phyloP scores from a whole-genome alignment of 768 basidiomycete species.

The Chiua virens region DNA sequence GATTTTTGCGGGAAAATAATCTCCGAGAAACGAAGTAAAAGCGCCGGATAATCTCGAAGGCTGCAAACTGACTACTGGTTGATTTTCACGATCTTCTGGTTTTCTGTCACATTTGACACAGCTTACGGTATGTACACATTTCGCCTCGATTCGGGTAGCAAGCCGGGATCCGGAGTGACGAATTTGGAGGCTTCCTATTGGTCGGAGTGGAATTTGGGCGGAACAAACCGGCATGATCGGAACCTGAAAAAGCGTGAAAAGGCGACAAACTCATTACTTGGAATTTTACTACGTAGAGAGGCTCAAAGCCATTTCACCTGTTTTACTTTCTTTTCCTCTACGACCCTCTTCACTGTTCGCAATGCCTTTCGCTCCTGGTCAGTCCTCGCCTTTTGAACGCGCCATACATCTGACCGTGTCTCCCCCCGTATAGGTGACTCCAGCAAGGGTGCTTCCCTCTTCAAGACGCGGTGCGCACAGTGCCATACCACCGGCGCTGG shows the following conservation, averaged over 20 bases:
- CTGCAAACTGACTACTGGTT: too few relatives aligned
- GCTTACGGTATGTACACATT: too few relatives aligned
- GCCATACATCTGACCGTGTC: not conserved
- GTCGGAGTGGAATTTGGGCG: conserved; percentile 11
- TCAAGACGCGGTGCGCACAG: conserved; percentile 95
- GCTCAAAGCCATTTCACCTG: conserved; percentile 1
- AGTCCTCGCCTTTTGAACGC: conserved; percentile 9
- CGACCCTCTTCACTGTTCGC: not conserved
- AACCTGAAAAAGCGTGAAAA: conserved; percentile 16
- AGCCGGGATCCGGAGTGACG: not conserved
- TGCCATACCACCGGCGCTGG: conserved; percentile 86
- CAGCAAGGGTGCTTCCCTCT: conserved; percentile 87
- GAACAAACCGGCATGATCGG: conserved; percentile 33
- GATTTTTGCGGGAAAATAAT: too few relatives aligned
- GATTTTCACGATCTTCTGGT: too few relatives aligned
- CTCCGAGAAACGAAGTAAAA: too few relatives aligned
- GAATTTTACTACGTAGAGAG: not conserved
- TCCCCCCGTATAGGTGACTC: conserved; percentile 66
- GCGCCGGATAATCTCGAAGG: too few relatives aligned
- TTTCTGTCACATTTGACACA: too few relatives aligned
- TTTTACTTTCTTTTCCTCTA: not conserved
- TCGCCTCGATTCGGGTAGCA: too few relatives aligned
- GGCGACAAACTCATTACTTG: not conserved
- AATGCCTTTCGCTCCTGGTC: conserved; percentile 48
- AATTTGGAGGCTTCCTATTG: conserved; percentile 22